phyloP scores from a whole-genome alignment of 2,329 filamentous ascomycete genomes.

The Penicillium concentricum region DNA sequence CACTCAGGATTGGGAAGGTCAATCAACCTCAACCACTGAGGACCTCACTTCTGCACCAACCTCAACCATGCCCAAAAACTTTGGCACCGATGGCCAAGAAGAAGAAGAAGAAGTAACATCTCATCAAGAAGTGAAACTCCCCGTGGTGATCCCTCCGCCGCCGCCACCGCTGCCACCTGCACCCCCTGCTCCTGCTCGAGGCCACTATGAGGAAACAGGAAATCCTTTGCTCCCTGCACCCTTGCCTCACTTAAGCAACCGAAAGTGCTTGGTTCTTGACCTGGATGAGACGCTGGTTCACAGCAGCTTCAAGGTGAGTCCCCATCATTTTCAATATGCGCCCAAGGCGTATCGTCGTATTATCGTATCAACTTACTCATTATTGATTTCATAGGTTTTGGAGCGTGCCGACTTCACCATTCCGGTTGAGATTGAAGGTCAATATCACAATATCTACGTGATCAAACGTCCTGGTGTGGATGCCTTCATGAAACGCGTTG shows the following conservation, averaged over 20 bases:
- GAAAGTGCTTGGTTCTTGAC: conserved; percentile 93
- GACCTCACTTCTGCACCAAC: conserved; percentile 52
- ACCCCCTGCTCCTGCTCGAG: conserved; percentile 31
- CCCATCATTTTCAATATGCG: not conserved
- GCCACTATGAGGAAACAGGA: conserved; percentile 44
- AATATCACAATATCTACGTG: conserved; percentile 98
- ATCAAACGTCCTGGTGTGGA: conserved; percentile 99
- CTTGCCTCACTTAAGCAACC: conserved; percentile 73
- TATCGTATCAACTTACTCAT: conserved; percentile 19
- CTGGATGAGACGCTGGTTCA: conserved; percentile 96
- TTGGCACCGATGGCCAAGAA: conserved; percentile 44
- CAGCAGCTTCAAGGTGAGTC: conserved; percentile 90
- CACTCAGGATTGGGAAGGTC: conserved; percentile 21
- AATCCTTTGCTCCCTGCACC: conserved; percentile 78
- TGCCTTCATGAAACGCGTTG: conserved; percentile 97
- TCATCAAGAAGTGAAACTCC: conserved; percentile 43
- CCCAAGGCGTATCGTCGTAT: conserved; percentile 7
- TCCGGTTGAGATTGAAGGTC: conserved; percentile 96
- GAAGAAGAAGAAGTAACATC: conserved; percentile 41
- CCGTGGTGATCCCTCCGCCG: conserved; percentile 56
- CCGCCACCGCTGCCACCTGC: conserved; percentile 54
- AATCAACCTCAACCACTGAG: conserved; percentile 61
- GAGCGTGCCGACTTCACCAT: conserved; percentile 99
- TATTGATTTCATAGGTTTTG: conserved; percentile 64
- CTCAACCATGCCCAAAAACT: conserved; percentile 37